Conservation (phyloP, 164 flowering plant genomes). For the Houttuynia cordata region DNA sequence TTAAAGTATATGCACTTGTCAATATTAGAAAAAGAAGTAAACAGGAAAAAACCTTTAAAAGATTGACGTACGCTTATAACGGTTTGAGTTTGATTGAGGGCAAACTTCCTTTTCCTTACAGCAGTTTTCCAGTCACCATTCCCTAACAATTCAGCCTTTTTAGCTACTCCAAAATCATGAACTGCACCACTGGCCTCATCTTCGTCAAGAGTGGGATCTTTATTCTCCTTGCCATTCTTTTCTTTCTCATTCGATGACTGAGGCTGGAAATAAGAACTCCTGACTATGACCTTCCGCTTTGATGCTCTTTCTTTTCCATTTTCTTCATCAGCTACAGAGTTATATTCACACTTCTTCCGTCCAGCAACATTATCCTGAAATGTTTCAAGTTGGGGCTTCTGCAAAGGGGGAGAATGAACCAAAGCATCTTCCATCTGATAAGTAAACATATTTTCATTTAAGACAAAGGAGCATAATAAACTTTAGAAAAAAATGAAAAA, state of each 20-base stretch:
- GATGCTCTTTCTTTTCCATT: slow-evolving; percentile 18
- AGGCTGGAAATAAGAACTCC: slow-evolving; percentile 49
- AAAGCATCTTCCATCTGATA: background rate
- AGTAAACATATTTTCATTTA: background rate
- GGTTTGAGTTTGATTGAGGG: slow-evolving; percentile 7
- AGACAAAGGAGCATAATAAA: too few relatives aligned
- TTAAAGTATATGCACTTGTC: background rate
- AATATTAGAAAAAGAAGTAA: slow-evolving; percentile 1
- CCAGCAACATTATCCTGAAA: slow-evolving; percentile 28
- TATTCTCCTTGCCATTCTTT: slow-evolving; percentile 14
- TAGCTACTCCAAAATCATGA: slow-evolving; percentile 7
- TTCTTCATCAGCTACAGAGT: slow-evolving; percentile 11
- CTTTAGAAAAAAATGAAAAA: background rate
- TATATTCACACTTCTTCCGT: slow-evolving; percentile 21
- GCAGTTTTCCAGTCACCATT: slow-evolving; percentile 9
- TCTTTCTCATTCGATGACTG: slow-evolving; percentile 19
- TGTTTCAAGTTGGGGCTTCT: background rate
- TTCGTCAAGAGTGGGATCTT: slow-evolving; percentile 12
- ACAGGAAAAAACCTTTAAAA: background rate
- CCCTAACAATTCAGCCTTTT: slow-evolving; percentile 5
- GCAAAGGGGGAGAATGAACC: background rate
- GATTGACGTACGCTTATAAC: slow-evolving; percentile 20
- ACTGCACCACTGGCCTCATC: slow-evolving; percentile 3
- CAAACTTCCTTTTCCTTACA: slow-evolving; percentile 30
- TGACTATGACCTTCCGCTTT: slow-evolving; percentile 27